A percentile compares a stretch with the other conserved stretches of the same genome.
These are phyloP conservation scores for Boletellus sp. DNA, from an alignment of 768 basidiomycete species.

Conservation along the genomic window DNA sequence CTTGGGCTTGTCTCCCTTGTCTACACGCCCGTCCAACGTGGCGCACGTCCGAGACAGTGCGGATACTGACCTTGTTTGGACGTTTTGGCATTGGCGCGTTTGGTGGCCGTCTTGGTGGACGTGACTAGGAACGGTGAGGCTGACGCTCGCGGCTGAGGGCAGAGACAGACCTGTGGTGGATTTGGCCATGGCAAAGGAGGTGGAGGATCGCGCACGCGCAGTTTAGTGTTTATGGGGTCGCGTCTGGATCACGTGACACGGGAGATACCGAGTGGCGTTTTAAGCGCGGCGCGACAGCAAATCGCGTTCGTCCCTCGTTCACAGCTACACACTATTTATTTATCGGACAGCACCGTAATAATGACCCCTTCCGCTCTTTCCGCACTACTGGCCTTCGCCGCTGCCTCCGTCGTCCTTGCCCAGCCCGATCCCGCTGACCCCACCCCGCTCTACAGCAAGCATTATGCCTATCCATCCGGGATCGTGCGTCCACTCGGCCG, in stretches of 20 bases:
- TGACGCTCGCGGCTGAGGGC: neutral
- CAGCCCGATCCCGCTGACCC: slow-evolving; percentile 41
- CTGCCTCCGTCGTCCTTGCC: slow-evolving; percentile 28
- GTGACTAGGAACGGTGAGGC: slow-evolving; percentile 38
- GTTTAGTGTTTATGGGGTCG: slow-evolving; percentile 22
- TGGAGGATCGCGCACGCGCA: slow-evolving; percentile 3
- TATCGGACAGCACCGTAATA: too few relatives aligned
- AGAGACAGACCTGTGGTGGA: slow-evolving; percentile 42
- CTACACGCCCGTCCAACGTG: slow-evolving; percentile 13
- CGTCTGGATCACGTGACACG: slow-evolving; percentile 29
- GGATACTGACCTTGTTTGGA: slow-evolving; percentile 34
- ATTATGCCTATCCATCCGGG: too few relatives aligned
- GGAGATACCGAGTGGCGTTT: neutral
- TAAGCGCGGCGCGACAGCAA: too few relatives aligned
- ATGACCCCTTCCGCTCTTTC: slow-evolving; percentile 52
- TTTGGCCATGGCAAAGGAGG: slow-evolving; percentile 43
- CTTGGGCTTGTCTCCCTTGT: slow-evolving; percentile 47
- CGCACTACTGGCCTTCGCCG: slow-evolving; percentile 27
- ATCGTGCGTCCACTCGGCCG: slow-evolving; percentile 28
- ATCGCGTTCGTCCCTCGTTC: too few relatives aligned
- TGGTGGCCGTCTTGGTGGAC: slow-evolving; percentile 55
- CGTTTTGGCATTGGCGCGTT: slow-evolving; percentile 45
- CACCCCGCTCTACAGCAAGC: slow-evolving; percentile 44
- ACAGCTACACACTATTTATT: too few relatives aligned
- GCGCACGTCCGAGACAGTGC: neutral